These are phyloP conservation scores for Sporothrix euskadiensis DNA, from an alignment of 2,329 filamentous ascomycete species.

Conservation along the genomic window DNA sequence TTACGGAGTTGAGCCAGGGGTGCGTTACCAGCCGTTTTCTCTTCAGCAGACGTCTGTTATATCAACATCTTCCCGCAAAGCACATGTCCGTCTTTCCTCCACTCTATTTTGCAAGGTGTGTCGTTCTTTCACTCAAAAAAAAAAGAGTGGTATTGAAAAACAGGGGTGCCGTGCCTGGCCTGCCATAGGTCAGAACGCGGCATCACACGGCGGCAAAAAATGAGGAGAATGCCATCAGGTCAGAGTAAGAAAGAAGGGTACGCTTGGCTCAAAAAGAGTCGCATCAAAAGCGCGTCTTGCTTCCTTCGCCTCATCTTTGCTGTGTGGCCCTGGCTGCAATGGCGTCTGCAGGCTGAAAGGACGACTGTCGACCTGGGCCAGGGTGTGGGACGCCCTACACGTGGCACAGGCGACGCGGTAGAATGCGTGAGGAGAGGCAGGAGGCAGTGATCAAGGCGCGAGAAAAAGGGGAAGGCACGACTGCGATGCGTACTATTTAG, in stretches of 20 bases:
- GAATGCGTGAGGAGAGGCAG: not conserved
- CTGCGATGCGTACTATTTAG: no score
- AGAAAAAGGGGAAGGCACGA: not conserved
- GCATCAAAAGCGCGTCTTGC: not conserved
- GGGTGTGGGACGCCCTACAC: constrained; percentile 15
- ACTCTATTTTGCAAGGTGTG: not conserved
- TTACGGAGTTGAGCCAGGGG: constrained; percentile 7
- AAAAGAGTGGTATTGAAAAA: not conserved
- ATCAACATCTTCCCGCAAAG: not conserved
- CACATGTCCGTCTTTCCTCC: not conserved
- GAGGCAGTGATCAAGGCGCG: constrained; percentile 6
- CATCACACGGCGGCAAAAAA: constrained; percentile 23
- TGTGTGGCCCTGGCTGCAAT: not conserved
- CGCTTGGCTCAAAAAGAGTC: not conserved
- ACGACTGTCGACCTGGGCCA: not conserved
- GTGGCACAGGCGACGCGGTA: constrained; percentile 8
- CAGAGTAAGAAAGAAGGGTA: not conserved
- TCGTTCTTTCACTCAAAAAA: not conserved
- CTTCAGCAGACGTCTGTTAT: not conserved
- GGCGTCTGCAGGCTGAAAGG: not conserved
- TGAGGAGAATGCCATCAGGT: not conserved
- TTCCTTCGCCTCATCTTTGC: not conserved
- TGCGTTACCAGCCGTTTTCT: not conserved
- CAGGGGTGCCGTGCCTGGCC: constrained; percentile 16
- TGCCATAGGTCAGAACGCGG: constrained; percentile 22